phyloP scores from a whole-genome alignment of 306 rosid genomes.

The Begonia peltatifolia region DNA sequence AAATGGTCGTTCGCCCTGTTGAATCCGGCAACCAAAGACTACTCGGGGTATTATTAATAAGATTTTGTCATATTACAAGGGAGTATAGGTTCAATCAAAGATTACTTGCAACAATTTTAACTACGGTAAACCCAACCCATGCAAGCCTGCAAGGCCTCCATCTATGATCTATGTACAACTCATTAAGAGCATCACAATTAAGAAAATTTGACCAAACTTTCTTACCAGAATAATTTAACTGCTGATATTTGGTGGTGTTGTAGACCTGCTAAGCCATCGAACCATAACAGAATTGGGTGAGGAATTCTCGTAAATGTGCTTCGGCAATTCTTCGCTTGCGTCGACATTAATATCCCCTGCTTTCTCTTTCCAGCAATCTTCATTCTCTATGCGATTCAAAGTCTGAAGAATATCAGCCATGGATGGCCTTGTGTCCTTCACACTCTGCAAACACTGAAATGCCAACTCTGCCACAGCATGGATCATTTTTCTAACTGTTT shows the following conservation, averaged over 20 bases:
- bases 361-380: constrained; percentile 18
- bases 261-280: constrained; percentile 19
- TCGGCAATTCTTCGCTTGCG: neutral
- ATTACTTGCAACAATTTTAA: too few relatives aligned
- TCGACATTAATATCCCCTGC: constrained; percentile 1
- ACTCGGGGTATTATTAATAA: too few relatives aligned
- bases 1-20: too few relatives aligned
- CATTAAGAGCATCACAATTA: too few relatives aligned
- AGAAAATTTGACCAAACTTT: too few relatives aligned
- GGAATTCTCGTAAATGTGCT: constrained; percentile 20
- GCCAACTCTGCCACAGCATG: constrained; percentile 70
- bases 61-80: too few relatives aligned
- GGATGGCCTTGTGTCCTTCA: constrained; percentile 53
- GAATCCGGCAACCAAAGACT: too few relatives aligned
- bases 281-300: constrained; percentile 27
- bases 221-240: constrained; percentile 12
- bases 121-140: too few relatives aligned
- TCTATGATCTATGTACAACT: too few relatives aligned
- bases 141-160: too few relatives aligned
- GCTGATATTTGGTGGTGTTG: constrained; percentile 43
- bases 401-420: constrained; percentile 40
- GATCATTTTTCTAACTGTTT: constrained; percentile 33
- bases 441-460: constrained; percentile 57
- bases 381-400: constrained; percentile 34
- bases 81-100: too few relatives aligned